phyloP scores from a whole-genome alignment of 2,329 filamentous ascomycete genomes.

The Tolypocladium guangdongense region DNA sequence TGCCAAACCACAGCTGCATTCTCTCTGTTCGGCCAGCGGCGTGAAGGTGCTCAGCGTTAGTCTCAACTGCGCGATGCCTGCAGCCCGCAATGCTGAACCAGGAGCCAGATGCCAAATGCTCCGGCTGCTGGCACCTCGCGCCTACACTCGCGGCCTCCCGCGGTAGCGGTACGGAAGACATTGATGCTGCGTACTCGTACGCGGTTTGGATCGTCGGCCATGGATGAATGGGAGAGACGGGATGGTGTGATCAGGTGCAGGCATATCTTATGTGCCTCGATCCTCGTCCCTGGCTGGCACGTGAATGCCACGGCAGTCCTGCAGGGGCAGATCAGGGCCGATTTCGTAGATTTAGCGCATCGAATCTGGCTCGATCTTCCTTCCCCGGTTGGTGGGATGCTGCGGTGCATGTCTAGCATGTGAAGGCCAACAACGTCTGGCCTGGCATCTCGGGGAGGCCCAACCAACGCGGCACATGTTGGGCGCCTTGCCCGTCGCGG shows the following conservation, averaged over 20 bases:
- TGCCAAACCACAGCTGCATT: background rate
- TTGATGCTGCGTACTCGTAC: background rate
- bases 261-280: background rate
- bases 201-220: background rate
- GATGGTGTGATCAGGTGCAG: background rate
- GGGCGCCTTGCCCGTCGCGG: constrained; percentile 6
- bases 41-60: too few species aligned
- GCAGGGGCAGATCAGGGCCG: too few species aligned
- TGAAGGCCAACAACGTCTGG: background rate
- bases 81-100: background rate
- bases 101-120: background rate
- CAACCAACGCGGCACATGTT: constrained; percentile 4
- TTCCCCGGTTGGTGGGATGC: too few species aligned
- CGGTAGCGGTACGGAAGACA: background rate
- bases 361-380: background rate
- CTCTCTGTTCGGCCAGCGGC: too few species aligned
- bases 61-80: background rate
- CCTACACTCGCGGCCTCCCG: background rate
- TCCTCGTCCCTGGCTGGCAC: background rate
- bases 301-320: too few species aligned
- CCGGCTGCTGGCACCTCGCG: background rate
- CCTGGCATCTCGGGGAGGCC: constrained; percentile 10
- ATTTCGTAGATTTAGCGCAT: background rate
- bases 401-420: background rate
- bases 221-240: background rate